Evolutionary conservation across 2,329 filamentous ascomycete species (phyloP), one percentile per base, ranked within the genome.

Genomic region (Elsinoe arachidis): DNA sequence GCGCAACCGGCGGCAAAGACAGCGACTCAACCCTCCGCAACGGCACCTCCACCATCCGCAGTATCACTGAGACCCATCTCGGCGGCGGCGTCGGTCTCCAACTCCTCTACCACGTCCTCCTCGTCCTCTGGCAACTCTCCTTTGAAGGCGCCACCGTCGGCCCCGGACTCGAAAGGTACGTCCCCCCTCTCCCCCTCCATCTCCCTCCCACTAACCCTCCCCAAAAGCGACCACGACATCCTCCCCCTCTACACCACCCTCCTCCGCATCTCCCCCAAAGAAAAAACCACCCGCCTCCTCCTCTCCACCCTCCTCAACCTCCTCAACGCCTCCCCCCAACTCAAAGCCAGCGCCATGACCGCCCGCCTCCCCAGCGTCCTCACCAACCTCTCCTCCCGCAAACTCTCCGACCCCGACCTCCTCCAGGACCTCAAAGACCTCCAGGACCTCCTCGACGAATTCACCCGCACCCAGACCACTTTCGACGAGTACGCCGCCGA

Each of bases 41-140:
- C 61, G 77, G 77, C 23, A 69, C 69, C 37, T 69, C 65, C 57
- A 53, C 49, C 17, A 64, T 66, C 44, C 66, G 68, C 12, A 82
- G 84, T 66, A 80, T 80, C 64, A 80, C 82, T 58, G 86, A 90
- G 60, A 73, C 75, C 54, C 76, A 79, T 39, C 73, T 85, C 44
- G 73, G 76, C 58, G 90, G 90, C 51, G 90, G 90, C 7, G 89
- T 99, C 59, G 90, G 90, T 1, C 77, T 99, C 39, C 93, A 99
- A 71, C 80, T 97, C 39, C 80, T 99, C 39, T 99, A 99, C 70
- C 90, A 96, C 67, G 88, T 96, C 14, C 80, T 99, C 19, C 79
- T 99, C 53, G 91, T 95, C 11, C 76, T 99, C 59, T 99, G 93
- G 93, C 91, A 97, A 76, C 78, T 99, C 64, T 96, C 90, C 68